Evolutionary conservation across 2,329 filamentous ascomycete genomes (phyloP).

Genomic region (Whalleya microplaca): DNA sequence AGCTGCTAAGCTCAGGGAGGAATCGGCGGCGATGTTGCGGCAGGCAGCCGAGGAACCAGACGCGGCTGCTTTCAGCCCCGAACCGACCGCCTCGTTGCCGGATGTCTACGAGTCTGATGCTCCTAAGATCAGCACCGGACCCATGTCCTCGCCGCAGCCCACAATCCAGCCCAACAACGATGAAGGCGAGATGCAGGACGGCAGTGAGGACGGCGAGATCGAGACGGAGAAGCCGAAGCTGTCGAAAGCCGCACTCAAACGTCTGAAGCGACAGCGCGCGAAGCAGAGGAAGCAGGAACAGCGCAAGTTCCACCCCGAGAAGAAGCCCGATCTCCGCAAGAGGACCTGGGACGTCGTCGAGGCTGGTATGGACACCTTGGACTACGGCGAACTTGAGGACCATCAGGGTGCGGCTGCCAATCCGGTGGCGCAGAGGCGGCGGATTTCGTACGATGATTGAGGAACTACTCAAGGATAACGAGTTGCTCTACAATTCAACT

Average conservation of each 20-base stretch:
- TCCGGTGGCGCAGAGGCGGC: conserved; percentile 45
- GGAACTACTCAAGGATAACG: background rate
- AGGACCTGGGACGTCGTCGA: conserved; percentile 71
- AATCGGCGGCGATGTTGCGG: conserved; percentile 15
- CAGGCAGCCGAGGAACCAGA: conserved; percentile 15
- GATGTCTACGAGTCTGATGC: conserved; percentile 13
- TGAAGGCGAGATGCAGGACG: conserved; percentile 25
- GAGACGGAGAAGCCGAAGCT: conserved; percentile 34
- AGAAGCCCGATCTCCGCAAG: conserved; percentile 66
- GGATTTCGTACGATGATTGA: conserved; percentile 54
- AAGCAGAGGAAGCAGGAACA: conserved; percentile 45
- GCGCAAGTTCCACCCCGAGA: conserved; percentile 45
- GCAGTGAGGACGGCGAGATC: conserved; percentile 40
- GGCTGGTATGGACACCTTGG: conserved; percentile 59
- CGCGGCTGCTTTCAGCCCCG: conserved; percentile 11
- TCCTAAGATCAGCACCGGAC: background rate
- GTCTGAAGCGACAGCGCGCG: conserved; percentile 42
- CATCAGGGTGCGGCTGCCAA: conserved; percentile 24
- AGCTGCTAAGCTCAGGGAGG: conserved; percentile 31
- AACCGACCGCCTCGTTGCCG: conserved; percentile 15
- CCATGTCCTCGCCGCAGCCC: conserved; percentile 8
- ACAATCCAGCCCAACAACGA: conserved; percentile 14
- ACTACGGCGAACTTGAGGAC: conserved; percentile 57
- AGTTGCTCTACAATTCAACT: background rate
- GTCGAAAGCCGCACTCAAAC: conserved; percentile 31